Conservation (phyloP, 2,329 filamentous ascomycete genomes). For the Domatiomyces catenatus region DNA sequence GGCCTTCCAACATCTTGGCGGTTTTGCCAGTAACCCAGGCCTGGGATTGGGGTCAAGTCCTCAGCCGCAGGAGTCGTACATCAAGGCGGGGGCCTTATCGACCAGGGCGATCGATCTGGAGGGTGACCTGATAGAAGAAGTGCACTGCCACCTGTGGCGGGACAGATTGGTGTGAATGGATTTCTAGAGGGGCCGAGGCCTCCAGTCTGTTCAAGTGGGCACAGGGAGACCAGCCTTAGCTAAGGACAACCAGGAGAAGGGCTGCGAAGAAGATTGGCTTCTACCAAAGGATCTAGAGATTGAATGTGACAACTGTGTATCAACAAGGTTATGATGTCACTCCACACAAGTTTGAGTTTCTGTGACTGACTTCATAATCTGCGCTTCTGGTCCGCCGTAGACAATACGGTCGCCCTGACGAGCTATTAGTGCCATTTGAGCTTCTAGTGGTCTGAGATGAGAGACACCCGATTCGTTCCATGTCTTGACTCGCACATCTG, state of each 20-base stretch:
- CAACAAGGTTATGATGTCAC: neutral
- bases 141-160: neutral
- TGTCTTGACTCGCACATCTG: neutral
- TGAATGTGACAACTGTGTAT: neutral
- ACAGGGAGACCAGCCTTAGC: neutral
- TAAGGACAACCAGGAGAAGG: neutral
- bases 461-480: neutral
- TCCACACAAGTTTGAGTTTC: neutral
- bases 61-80: neutral
- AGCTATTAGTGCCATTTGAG: neutral
- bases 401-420: neutral
- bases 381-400: neutral
- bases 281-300: neutral
- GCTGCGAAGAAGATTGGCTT: neutral
- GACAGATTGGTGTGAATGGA: neutral
- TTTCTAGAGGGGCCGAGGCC: neutral
- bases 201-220: neutral
- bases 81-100: neutral
- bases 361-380: neutral
- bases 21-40: conserved; percentile 57
- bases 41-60: conserved; percentile 26
- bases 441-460: neutral
- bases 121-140: neutral
- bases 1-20: conserved; percentile 79
- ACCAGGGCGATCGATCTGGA: neutral